Conservation (phyloP, 2,329 filamentous ascomycete species). For the Xenoacremonium recifei region DNA sequence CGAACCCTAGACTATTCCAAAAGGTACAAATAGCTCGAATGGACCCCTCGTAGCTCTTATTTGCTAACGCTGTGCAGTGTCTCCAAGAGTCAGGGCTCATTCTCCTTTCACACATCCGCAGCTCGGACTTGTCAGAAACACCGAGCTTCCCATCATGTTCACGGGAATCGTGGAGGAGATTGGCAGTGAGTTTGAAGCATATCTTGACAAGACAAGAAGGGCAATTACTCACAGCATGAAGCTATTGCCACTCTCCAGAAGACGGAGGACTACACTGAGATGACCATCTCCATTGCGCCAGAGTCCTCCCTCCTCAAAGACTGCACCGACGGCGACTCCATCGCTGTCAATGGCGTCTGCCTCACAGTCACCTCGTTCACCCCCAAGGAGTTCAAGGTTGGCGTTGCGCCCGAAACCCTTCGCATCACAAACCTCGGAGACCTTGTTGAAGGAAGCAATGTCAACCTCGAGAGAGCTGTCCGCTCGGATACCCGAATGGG, state of each 20-base stretch:
- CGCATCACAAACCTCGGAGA: conserved; percentile 91
- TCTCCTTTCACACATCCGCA: background rate
- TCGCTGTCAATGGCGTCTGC: conserved; percentile 93
- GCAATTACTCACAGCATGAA: conserved; percentile 43
- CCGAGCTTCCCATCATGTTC: conserved; percentile 67
- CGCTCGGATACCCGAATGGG: conserved; percentile 92
- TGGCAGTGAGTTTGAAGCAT: conserved; percentile 65
- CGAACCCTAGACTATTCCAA: no score
- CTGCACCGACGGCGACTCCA: conserved; percentile 86
- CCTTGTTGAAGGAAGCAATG: conserved; percentile 62
- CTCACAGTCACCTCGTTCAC: conserved; percentile 73
- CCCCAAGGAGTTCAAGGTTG: conserved; percentile 73
- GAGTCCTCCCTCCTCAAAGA: conserved; percentile 76
- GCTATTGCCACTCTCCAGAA: conserved; percentile 81
- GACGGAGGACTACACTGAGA: conserved; percentile 80
- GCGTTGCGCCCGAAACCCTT: conserved; percentile 92
- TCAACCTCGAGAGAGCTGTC: conserved; percentile 94
- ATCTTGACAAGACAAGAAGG: background rate
- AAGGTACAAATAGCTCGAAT: no score
- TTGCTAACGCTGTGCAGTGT: no score
- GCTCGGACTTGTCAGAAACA: background rate
- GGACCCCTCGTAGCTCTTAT: no score
- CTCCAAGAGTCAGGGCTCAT: background rate
- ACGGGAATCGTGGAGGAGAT: conserved; percentile 92
- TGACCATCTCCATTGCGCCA: conserved; percentile 74